A percentile compares a stretch with the other conserved stretches of the same genome.
phyloP scores from a whole-genome alignment of 2,329 filamentous ascomycete species.

The Xylariaceae sp. region DNA sequence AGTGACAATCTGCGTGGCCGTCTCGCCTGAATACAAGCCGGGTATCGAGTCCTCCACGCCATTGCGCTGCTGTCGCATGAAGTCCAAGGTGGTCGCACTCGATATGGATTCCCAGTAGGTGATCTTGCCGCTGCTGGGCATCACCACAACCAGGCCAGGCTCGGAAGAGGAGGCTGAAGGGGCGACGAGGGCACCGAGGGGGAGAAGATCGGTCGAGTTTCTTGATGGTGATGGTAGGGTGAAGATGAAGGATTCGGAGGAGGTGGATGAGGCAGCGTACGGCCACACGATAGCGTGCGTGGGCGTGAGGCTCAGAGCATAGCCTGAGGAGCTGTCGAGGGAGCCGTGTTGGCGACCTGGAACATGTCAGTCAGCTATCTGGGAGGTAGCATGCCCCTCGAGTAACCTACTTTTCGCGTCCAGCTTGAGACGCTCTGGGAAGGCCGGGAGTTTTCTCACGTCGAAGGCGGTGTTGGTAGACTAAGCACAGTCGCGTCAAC shows the following conservation, averaged over 20 bases:
- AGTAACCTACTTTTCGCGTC: slow-evolving; percentile 53
- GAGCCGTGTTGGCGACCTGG: slow-evolving; percentile 58
- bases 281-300: slow-evolving; percentile 86
- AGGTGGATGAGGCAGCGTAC: slow-evolving; percentile 62
- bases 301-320: slow-evolving; percentile 73
- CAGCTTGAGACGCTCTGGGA: slow-evolving; percentile 68
- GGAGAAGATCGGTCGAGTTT: slow-evolving; percentile 61
- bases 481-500: slow-evolving; percentile 35
- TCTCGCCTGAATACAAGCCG: slow-evolving; percentile 72
- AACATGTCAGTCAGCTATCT: slow-evolving; percentile 15
- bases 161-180: slow-evolving; percentile 71
- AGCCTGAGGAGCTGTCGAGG: slow-evolving; percentile 58
- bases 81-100: slow-evolving; percentile 73
- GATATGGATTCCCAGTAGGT: slow-evolving; percentile 96
- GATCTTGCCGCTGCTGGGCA: slow-evolving; percentile 75
- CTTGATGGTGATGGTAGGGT: slow-evolving; percentile 67
- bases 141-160: slow-evolving; percentile 78
- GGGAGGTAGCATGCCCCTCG: neutral
- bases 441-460: slow-evolving; percentile 74
- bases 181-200: slow-evolving; percentile 75
- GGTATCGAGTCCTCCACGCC: slow-evolving; percentile 69
- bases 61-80: slow-evolving; percentile 73
- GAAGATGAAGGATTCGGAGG: slow-evolving; percentile 73
- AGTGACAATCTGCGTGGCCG: slow-evolving; percentile 67
- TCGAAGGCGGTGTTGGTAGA: slow-evolving; percentile 79